Percentiles rank a stretch among this genome's conserved stretches.
Conservation (phyloP, 352 stramenopile genomes). For the Elongisporangium senticosum region DNA sequence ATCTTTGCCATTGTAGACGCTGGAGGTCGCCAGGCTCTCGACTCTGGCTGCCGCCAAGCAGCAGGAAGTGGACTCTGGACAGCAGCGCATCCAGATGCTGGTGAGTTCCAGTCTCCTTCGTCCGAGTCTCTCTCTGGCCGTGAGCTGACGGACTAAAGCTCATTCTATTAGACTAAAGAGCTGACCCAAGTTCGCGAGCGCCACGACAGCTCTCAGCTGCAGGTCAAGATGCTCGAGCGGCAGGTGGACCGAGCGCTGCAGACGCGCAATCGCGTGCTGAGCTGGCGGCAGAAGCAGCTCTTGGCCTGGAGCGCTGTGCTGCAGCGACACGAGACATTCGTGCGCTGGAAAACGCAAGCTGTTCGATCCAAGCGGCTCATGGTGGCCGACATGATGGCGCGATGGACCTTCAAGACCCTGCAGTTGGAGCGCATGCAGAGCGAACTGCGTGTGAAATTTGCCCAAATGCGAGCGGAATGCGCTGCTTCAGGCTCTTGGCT, state of each 20-base stretch:
- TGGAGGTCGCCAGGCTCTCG: conserved; percentile 15
- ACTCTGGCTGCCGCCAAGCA: conserved; percentile 16
- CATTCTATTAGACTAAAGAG: conserved; percentile 16
- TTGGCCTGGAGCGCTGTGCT: neutral
- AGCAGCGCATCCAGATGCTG: conserved; percentile 12
- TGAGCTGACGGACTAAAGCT: neutral
- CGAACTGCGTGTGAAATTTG: neutral
- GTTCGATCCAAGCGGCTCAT: neutral
- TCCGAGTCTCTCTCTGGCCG: neutral
- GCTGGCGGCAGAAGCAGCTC: conserved; percentile 18
- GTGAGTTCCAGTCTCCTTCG: conserved; percentile 9
- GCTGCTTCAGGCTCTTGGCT: neutral
- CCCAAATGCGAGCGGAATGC: neutral
- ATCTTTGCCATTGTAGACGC: conserved; percentile 6
- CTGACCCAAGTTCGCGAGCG: conserved; percentile 13
- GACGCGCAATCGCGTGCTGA: conserved; percentile 28
- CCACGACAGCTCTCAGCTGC: conserved; percentile 2
- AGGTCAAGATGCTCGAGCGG: conserved; percentile 14
- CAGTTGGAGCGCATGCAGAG: neutral
- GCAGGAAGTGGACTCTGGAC: conserved; percentile 18
- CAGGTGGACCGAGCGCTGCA: conserved; percentile 13
- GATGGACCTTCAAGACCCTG: neutral
- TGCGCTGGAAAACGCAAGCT: neutral
- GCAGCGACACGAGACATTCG: conserved; percentile 1
- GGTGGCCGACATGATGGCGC: neutral